Conservation (phyloP, 225 moss, liverwort and hornwort species). For the Polytrichum formosum region DNA sequence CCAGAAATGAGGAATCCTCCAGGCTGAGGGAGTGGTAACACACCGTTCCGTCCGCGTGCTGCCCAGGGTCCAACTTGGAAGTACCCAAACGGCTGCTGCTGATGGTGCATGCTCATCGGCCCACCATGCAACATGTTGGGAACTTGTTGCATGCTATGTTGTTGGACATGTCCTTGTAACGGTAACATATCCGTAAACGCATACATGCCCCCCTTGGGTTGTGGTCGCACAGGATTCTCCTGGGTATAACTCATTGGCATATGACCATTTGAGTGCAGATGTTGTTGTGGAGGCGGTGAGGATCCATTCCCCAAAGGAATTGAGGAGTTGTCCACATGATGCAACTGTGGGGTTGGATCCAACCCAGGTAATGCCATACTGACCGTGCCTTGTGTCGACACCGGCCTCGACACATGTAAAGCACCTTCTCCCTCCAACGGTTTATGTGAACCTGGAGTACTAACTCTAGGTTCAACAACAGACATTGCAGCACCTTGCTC, state of each 20-base stretch:
- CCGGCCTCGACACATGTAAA: constrained; percentile 11
- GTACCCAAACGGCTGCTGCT: constrained; percentile 30
- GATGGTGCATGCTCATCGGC: constrained; percentile 19
- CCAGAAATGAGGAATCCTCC: constrained; percentile 38
- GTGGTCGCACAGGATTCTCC: constrained; percentile 31
- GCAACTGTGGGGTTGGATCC: constrained; percentile 25
- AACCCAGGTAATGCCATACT: constrained; percentile 16
- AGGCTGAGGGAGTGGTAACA: constrained; percentile 44
- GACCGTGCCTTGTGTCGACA: constrained; percentile 17
- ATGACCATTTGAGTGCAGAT: constrained; percentile 36
- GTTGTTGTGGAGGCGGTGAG: constrained; percentile 25
- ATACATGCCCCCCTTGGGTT: constrained; percentile 35
- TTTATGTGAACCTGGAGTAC: constrained; percentile 13
- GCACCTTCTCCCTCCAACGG: constrained; percentile 20
- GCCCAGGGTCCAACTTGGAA: constrained; percentile 35
- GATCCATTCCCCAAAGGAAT: constrained; percentile 11
- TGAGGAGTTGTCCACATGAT: constrained; percentile 8
- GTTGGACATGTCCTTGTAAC: constrained; percentile 37
- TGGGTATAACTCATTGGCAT: constrained; percentile 8
- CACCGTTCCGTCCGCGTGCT: constrained; percentile 33
- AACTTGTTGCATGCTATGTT: constrained; percentile 13
- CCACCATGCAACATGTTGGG: background rate
- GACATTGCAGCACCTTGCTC: background rate
- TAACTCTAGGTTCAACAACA: background rate
- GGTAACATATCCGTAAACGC: constrained; percentile 36